phyloP scores from a whole-genome alignment of 805 yeast species.

The Ascoidea tarda region DNA sequence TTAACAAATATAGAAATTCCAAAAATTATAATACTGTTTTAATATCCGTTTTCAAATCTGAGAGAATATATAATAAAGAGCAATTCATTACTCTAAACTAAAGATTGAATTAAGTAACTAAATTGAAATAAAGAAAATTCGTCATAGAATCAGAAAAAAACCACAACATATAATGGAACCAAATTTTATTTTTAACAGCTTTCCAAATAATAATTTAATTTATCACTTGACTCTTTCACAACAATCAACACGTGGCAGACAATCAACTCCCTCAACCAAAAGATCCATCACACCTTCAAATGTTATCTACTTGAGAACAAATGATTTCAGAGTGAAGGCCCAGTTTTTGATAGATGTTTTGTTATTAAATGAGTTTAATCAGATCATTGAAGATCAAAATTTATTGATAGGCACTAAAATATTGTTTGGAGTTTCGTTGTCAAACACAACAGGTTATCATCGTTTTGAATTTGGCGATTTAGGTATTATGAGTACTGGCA shows the following conservation, averaged over 20 bases:
- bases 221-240: not conserved
- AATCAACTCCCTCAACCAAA: constrained; percentile 4
- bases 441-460: not conserved
- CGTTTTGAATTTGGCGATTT: not conserved
- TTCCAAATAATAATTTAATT: too few relatives aligned
- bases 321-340: not conserved
- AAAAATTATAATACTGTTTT: too few relatives aligned
- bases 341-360: not conserved
- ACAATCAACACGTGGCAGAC: not conserved
- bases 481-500: not conserved
- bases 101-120: too few relatives aligned
- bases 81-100: too few relatives aligned
- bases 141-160: too few relatives aligned
- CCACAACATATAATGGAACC: too few relatives aligned
- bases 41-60: too few relatives aligned
- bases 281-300: not conserved
- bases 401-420: not conserved
- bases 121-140: too few relatives aligned
- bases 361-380: not conserved
- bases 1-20: too few relatives aligned
- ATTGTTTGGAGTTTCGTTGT: not conserved
- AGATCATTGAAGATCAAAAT: not conserved
- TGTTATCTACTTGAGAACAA: not conserved
- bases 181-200: too few relatives aligned
- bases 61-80: too few relatives aligned